These are phyloP conservation scores for Penicillium desertorum DNA, from an alignment of 495 filamentous ascomycete genomes.

Conservation along the genomic window DNA sequence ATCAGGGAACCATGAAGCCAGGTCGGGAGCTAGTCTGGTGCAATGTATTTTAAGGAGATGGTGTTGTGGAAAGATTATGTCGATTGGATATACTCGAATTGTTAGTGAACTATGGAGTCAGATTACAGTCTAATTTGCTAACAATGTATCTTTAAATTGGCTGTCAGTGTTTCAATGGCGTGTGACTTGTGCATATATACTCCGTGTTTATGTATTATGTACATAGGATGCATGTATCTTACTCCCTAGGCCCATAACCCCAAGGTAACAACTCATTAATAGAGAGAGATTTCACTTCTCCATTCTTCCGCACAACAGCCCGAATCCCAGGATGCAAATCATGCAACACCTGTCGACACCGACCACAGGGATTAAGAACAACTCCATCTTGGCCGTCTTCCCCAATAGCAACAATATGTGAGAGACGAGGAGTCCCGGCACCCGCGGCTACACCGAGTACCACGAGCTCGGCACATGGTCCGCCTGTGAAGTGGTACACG, in stretches of 20 bases:
- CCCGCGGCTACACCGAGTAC: constrained; percentile 30
- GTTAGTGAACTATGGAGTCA: neutral
- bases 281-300: constrained; percentile 2
- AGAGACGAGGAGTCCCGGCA: constrained; percentile 19
- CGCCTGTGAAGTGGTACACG: constrained; percentile 34
- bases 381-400: constrained; percentile 22
- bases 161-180: neutral
- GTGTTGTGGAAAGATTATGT: constrained; percentile 54
- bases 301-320: constrained; percentile 27
- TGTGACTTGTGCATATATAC: neutral
- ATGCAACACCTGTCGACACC: constrained; percentile 31
- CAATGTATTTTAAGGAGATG: constrained; percentile 16
- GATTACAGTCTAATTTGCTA: neutral
- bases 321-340: constrained; percentile 31
- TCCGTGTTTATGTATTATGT: neutral
- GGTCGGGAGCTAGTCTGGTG: neutral
- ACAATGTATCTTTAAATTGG: neutral
- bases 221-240: neutral
- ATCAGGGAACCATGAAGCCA: constrained; percentile 3
- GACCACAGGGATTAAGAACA: constrained; percentile 32
- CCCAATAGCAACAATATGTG: constrained; percentile 27
- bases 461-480: constrained; percentile 33
- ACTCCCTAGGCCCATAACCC: neutral
- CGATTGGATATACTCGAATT: constrained; percentile 27
- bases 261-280: constrained; percentile 7